Evolutionary conservation across 805 yeast species (phyloP), one percentile per base, ranked within the genome.

Genomic region (Candida corydali): DNA sequence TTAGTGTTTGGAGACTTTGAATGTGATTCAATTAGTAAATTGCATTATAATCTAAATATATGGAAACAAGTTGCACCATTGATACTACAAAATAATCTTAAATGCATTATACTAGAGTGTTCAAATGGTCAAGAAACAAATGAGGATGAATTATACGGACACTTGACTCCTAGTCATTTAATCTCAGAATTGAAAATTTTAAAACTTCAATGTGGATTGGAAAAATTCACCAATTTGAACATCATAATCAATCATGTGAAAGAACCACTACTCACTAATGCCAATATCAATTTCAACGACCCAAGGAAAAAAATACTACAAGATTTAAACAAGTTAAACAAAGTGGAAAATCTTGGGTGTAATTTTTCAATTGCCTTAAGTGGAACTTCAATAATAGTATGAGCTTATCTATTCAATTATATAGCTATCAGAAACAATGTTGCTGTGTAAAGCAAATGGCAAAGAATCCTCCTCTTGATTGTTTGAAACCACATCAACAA

Each of bases 1-100:
- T 55, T 87, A 7, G 55, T 83, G 3, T 86, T 87, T 69, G 97
- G 97, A 1, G 97, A 88, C 53, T 75, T 86, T 24, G 96, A 88
- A 52, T 71, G 82, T 32, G 95, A 86, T 52, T 26, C 49, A 4
- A 53, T 65, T 1, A 74, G 84, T 8, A 46, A 56, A 6, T 40
- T 55, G 18, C 46, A 63, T 17, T 50, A 53, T 22, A 72, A 76
- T 42, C 35, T 41, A 7, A 35, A 41, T 1, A 70, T 86, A 3
- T 86, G 96, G 96, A 36, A 53, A 3, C 45, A 55, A 14, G 62
- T 85, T 3, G 74, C 82, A 0, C 68, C 70, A 0, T 46, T 64
- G 19, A 63, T 82, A 1, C 49, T 63, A 0, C 32, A 58, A 3
- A 40, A 56, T 10, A 38, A 44, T 12, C 58, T 88, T 29, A 63